Conservation (phyloP, 805 yeast genomes). For the Monosporozyma servazzii region DNA sequence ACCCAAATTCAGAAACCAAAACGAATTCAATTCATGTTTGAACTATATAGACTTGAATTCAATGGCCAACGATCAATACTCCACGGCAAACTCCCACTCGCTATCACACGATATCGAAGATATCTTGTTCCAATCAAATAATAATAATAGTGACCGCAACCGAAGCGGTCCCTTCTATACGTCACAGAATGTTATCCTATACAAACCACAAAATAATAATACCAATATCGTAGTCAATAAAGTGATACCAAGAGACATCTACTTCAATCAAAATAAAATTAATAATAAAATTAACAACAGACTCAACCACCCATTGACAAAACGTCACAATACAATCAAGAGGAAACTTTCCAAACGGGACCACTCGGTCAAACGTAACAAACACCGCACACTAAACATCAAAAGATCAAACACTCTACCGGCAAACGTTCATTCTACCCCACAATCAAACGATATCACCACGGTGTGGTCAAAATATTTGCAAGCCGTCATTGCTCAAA, state of each 20-base stretch:
- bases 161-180: too few relatives aligned
- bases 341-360: neutral
- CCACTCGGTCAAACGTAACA: neutral
- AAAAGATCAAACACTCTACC: constrained; percentile 3
- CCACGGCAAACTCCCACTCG: neutral
- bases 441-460: neutral
- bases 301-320: neutral
- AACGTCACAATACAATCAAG: neutral
- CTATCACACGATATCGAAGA: neutral
- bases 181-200: constrained; percentile 6
- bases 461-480: constrained; percentile 30
- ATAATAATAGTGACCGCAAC: too few relatives aligned
- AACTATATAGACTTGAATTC: constrained; percentile 2
- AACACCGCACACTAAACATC: neutral
- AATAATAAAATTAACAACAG: too few relatives aligned
- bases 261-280: neutral
- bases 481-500: constrained; percentile 24
- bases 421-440: neutral
- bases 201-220: constrained; percentile 1
- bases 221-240: constrained; percentile 1
- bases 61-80: neutral
- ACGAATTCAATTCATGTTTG: constrained; percentile 3
- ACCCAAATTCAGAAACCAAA: neutral
- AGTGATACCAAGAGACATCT: constrained; percentile 2
- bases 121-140: neutral